Evolutionary conservation across 805 yeast genomes (phyloP), one percentile per base, ranked within the genome.

Genomic region (Metschnikowia cubensis): DNA sequence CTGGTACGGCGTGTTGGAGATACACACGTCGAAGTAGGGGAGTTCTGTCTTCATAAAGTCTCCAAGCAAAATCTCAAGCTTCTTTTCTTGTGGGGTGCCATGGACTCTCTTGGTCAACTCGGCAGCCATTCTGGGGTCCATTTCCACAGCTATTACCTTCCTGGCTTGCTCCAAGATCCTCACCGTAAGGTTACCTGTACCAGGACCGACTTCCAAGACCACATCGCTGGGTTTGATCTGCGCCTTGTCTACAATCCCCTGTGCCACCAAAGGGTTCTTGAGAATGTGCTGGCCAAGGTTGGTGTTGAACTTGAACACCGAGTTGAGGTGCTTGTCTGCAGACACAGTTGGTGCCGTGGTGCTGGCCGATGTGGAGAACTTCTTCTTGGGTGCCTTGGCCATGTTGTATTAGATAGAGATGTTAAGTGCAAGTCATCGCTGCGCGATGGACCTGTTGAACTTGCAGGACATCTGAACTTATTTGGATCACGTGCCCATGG

Each of bases 71-170:
- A 94, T 89, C 55, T 94, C 98, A 49, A 94, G 75, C 66, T 90
- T 91, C 70, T 89, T 89, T 67, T 90, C 94, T 49, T 80, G 85
- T 1, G 97, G 91, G n/a, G 95, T 92, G 11, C 97, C 97, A 62
- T 89, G 97, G 14, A 94, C 98, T 75, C 99, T 85, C 68, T 94
- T 94, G 10, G 97, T 89, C 61, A 94, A 76, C 69, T 94, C 99
- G 0, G 98, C 98, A 2, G 98, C 99, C 99, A 94, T 94, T 72
- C 97, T 78, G n/a, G 99, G 99, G 71, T 94, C 99, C 89, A 91
- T 91, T 73, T 94, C 99, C 48, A 88, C 94, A 0, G 98, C 99
- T 43, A 89, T 80, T n/a, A 92, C 97, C 60, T 89, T 90, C 50
- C 88, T 78, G 0, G 97, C 98, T 67, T 90, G 86, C 60, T 92